Evolutionary conservation across 2,329 filamentous ascomycete species (phyloP), one percentile per base, ranked within the genome.

Genomic region (Stagonosporopsis chrysanthemi): DNA sequence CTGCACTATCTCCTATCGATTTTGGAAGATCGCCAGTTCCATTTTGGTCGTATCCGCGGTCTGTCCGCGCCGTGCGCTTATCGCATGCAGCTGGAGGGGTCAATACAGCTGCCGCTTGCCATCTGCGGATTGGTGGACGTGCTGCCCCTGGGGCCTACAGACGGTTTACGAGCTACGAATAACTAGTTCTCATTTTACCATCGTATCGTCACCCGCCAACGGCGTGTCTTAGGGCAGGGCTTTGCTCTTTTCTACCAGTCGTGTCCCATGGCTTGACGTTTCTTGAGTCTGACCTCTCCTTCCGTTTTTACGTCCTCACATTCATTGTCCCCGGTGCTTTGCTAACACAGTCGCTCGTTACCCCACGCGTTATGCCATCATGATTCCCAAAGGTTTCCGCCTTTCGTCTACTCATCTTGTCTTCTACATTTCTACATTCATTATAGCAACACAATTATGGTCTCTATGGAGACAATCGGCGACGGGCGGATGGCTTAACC

Each of bases 351-450:
- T 58, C 62, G 46, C 52, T 62, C 55, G 39, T 61, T 63, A 31
- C 22, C 23, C 24, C 40, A 39, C 58, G 53, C 64, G 64, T 68
- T 61, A 72, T 73, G 69, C 64, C 58, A 71, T 69, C 43, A 72
- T 72, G 69, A 72, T 73, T 17, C 61, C 56, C 48, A 72, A 72
- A 49, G 67, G 66, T 15, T 65, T 65, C 53, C 66, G 68, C 36
- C 52, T 70, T 42, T 71, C 70, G 35, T 58, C 70, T 22, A 61
- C 62, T 2, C 68, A 71, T 43, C 56, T 74, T 40, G 44, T 68
- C 41, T 70, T 73, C 35, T 73, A 70, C 51, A 62, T 74, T 46
- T 67, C 64, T 52, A 65, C 64, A 19, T 73, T 72, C 43, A 62
- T 74, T 28, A 70, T 74, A 46, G 60, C 63, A 14, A 64, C 63